Evolutionary conservation across 2,329 filamentous ascomycete species (phyloP), one percentile per base, ranked within the genome.

Genomic region (Grosmannia serpens): DNA sequence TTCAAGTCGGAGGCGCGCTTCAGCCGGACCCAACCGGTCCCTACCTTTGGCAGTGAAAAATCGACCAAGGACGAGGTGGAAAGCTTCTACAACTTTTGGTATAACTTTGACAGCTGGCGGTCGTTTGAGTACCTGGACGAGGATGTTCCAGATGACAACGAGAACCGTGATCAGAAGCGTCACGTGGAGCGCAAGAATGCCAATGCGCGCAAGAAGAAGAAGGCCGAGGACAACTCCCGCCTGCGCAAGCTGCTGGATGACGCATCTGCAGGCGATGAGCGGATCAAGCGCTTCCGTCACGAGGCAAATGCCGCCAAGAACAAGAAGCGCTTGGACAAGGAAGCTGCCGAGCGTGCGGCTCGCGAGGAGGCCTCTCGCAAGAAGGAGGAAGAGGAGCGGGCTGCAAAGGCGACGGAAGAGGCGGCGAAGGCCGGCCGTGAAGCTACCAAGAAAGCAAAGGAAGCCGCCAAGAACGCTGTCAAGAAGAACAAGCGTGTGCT

Each of bases 401-500:
- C 85, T 52, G 83, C 85, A 65, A 89, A 88, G 70, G 91, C 95
- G 64, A 89, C 89, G 20, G 94, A 96, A 72, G 89, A 88, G 66
- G 81, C 86, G 49, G 89, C 91, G 64, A 97, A 97, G 81, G 82
- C 80, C 6, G 85, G 90, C 59, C 88, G 88, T 65, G 91, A 92
- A 65, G 82, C 87, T 63, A 77, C 77, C 68, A 99, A 97, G 84
- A 99, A 99, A 83, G 87, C 88, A 61, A 99, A 97, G 80, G 94
- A 99, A 75, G 92, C 92, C 2, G 94, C 94, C 60, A 99, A 99
- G 85, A 96, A 91, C 70, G 94, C 94, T 17, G 88, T 94, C 68
- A 99, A 99, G 88, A 99, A 99, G 88, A 99, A 99, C 84, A 96
- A 96, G 84, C 90, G 94, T 79, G 88, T 97, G 53, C 85, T 99